Evolutionary conservation across 306 rosid species (phyloP).

Genomic region (Phaseolus lunatus): DNA sequence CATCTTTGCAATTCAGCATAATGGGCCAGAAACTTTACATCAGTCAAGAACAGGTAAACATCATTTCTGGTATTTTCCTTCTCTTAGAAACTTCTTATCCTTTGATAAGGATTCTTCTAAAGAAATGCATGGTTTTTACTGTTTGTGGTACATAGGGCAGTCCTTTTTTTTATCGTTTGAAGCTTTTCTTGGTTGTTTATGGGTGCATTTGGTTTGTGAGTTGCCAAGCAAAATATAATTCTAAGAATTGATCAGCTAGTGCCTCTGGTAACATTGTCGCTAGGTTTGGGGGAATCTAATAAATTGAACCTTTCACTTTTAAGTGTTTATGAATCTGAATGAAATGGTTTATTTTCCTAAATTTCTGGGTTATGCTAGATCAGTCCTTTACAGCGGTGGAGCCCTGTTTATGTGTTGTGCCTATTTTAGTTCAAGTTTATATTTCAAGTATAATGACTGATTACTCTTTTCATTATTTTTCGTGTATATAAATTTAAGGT

Average conservation of each 20-base stretch:
- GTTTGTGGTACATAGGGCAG: not conserved
- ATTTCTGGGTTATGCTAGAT: not conserved
- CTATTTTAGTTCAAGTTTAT: not conserved
- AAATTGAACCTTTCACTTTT: not conserved
- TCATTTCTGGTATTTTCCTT: conserved; percentile 2
- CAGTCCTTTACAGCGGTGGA: not conserved
- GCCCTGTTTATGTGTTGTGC: not conserved
- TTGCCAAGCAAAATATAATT: conserved; percentile 21
- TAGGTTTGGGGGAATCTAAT: conserved; percentile 17
- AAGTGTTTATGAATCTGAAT: not conserved
- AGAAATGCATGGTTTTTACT: not conserved
- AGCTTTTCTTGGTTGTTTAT: not conserved
- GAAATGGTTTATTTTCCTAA: conserved; percentile 11
- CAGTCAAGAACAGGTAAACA: conserved; percentile 89
- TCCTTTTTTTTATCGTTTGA: not conserved
- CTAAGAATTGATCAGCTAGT: not conserved
- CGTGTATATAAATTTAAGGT: not conserved
- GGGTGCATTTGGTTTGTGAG: conserved; percentile 6
- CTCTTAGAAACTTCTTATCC: conserved; percentile 24
- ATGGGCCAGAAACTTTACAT: conserved; percentile 95
- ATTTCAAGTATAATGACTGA: not conserved
- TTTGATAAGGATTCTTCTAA: not conserved
- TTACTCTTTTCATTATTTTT: not conserved
- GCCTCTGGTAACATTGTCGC: conserved; percentile 8
- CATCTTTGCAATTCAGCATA: conserved; percentile 91